These are phyloP conservation scores for Peziza echinospora DNA, from an alignment of 495 filamentous ascomycete species.

Conservation along the genomic window DNA sequence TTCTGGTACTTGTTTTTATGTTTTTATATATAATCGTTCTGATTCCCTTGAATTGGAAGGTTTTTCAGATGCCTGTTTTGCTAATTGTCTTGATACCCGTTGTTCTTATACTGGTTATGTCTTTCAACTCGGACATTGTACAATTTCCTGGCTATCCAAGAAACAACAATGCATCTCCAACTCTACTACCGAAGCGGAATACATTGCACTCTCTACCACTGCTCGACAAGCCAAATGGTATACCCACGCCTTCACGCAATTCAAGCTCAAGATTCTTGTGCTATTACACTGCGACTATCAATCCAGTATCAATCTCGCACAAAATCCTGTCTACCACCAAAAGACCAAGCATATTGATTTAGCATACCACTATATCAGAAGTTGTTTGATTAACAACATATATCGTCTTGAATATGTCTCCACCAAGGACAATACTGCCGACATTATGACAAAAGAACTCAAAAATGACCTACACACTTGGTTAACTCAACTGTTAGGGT, in stretches of 20 bases:
- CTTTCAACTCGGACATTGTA: neutral
- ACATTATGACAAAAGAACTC: neutral
- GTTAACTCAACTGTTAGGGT: neutral
- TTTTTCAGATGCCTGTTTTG: neutral
- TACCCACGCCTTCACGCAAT: neutral
- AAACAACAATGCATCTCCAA: slow-evolving; percentile 2
- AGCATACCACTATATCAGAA: neutral
- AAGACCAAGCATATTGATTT: slow-evolving; percentile 4
- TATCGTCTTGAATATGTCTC: neutral
- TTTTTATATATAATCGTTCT: neutral
- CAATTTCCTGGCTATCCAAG: neutral
- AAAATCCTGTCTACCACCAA: neutral
- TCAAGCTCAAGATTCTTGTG: neutral
- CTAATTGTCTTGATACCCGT: neutral
- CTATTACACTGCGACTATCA: neutral
- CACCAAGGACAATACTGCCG: neutral
- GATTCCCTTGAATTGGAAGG: neutral
- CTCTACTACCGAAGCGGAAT: slow-evolving; percentile 2
- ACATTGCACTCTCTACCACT: neutral
- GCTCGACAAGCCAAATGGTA: slow-evolving; percentile 3
- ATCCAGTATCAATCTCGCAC: neutral
- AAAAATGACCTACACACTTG: neutral
- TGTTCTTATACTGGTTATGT: slow-evolving; percentile 1
- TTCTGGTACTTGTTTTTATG: neutral
- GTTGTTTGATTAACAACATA: neutral